phyloP scores from a whole-genome alignment of 2,329 filamentous ascomycete genomes.

The Clonostachys rhizophaga region DNA sequence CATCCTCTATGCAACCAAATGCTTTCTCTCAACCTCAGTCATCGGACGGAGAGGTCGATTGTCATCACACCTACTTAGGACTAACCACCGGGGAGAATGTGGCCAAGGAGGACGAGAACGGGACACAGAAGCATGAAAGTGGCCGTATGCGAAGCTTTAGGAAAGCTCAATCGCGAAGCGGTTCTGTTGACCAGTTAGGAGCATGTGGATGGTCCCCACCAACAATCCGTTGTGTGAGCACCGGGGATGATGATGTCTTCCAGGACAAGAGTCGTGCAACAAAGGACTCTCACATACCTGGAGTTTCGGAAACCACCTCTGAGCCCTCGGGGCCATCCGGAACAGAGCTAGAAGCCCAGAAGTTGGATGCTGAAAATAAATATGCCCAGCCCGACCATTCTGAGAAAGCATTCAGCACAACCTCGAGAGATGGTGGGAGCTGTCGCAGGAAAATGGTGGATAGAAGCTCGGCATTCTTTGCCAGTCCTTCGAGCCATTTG shows the following conservation, averaged over 20 bases:
- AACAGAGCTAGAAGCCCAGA: too few relatives aligned
- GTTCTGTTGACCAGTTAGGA: constrained; percentile 6
- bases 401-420: not conserved
- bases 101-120: constrained; percentile 22
- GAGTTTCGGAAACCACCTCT: too few relatives aligned
- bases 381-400: too few relatives aligned
- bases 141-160: constrained; percentile 1
- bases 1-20: constrained; percentile 26
- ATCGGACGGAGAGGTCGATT: constrained; percentile 32
- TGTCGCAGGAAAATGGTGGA: not conserved
- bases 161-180: constrained; percentile 6
- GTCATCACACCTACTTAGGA: constrained; percentile 57
- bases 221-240: constrained; percentile 24
- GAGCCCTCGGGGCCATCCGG: not conserved
- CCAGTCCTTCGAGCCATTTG: constrained; percentile 43
- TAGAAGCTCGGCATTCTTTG: constrained; percentile 44
- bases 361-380: too few relatives aligned
- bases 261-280: constrained; percentile 4
- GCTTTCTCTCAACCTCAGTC: constrained; percentile 2
- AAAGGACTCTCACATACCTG: not conserved
- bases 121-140: not conserved
- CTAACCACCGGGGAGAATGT: constrained; percentile 42
- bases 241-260: constrained; percentile 26
- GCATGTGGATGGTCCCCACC: constrained; percentile 11
- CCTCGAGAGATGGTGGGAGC: not conserved